phyloP scores from a whole-genome alignment of 345 rosid species.

The Populus alba region DNA sequence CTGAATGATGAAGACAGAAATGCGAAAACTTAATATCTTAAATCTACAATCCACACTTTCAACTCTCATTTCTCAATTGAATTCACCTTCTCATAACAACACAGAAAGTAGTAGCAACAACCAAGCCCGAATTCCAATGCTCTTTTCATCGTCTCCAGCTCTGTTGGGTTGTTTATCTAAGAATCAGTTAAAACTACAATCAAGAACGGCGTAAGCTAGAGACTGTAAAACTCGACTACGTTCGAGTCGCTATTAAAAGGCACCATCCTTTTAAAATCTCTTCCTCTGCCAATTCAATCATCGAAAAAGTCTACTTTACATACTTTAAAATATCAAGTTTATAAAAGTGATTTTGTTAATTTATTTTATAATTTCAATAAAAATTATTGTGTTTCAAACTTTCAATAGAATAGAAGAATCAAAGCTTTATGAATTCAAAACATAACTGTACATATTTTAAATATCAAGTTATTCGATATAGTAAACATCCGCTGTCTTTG shows the following conservation, averaged over 20 bases:
- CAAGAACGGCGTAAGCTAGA: conserved; percentile 61
- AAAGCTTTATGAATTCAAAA: neutral
- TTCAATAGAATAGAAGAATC: neutral
- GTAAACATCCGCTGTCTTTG: conserved; percentile 34
- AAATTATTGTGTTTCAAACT: neutral
- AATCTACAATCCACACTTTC: neutral
- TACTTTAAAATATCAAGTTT: conserved; percentile 1
- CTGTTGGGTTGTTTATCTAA: conserved; percentile 70
- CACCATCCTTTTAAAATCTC: conserved; percentile 86
- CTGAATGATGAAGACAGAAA: too few species aligned
- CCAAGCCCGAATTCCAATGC: conserved; percentile 70
- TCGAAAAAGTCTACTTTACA: conserved; percentile 12
- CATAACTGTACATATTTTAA: conserved; percentile 1
- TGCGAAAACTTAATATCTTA: too few species aligned
- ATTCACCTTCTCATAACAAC: conserved; percentile 45
- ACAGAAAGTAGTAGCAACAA: conserved; percentile 1
- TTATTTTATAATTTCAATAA: neutral
- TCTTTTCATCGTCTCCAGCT: conserved; percentile 52
- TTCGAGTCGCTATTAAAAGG: conserved; percentile 62
- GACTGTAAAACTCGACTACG: conserved; percentile 60
- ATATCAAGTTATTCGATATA: neutral
- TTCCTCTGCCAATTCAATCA: conserved; percentile 49
- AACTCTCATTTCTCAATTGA: neutral
- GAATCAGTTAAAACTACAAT: conserved; percentile 46
- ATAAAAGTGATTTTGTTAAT: neutral